These are phyloP conservation scores for Stemphylium lycopersici DNA, from an alignment of 2,329 filamentous ascomycete genomes.

Conservation along the genomic window DNA sequence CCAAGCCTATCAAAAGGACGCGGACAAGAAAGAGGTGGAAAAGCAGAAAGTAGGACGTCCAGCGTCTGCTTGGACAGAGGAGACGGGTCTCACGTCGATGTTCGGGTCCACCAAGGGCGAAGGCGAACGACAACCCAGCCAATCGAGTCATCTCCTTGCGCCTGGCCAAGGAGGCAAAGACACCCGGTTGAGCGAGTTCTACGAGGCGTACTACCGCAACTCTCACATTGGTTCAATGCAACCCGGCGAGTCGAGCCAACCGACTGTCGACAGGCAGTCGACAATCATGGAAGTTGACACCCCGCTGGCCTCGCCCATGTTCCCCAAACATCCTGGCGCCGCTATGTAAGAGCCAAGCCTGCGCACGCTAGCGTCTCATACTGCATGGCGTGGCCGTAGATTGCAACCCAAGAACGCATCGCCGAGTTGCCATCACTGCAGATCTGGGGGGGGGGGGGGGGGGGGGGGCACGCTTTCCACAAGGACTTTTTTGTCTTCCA, in stretches of 20 bases:
- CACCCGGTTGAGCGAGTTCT: slow-evolving; percentile 47
- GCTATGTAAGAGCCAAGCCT: slow-evolving; percentile 19
- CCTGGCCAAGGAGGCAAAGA: slow-evolving; percentile 25
- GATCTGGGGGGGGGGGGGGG: no score
- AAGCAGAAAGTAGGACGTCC: slow-evolving; percentile 13
- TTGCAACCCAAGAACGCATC: background rate
- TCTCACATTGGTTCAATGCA: slow-evolving; percentile 26
- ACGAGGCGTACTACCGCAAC: slow-evolving; percentile 48
- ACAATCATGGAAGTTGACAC: slow-evolving; percentile 41
- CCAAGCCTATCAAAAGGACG: slow-evolving; percentile 22
- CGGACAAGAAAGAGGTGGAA: slow-evolving; percentile 2
- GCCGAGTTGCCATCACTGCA: no score
- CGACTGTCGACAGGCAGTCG: slow-evolving; percentile 26
- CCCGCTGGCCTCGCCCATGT: slow-evolving; percentile 33
- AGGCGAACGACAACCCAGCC: slow-evolving; percentile 19
- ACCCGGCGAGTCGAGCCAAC: slow-evolving; percentile 16
- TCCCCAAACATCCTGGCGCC: slow-evolving; percentile 24
- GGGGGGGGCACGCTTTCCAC: no score
- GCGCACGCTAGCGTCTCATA: background rate
- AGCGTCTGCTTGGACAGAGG: slow-evolving; percentile 22
- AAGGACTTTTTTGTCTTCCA: background rate
- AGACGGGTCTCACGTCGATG: slow-evolving; percentile 30
- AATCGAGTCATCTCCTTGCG: slow-evolving; percentile 24
- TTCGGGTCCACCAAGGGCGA: slow-evolving; percentile 20
- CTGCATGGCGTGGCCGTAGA: background rate